phyloP scores from a whole-genome alignment of 1,284 basidiomycete genomes.

The Irpex sp. region DNA sequence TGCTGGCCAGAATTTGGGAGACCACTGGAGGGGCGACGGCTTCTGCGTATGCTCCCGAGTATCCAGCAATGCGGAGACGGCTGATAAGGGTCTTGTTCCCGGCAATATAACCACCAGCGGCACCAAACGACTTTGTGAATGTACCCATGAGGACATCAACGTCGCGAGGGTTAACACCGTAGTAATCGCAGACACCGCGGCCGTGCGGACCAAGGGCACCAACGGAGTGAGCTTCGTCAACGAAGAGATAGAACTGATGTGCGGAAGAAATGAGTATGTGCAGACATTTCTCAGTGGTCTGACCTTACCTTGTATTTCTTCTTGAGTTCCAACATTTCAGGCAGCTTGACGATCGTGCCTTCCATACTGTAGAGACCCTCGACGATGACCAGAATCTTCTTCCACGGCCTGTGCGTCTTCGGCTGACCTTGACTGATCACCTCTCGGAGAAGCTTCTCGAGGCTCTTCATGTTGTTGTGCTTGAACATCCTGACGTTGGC shows the following conservation, averaged over 20 bases:
- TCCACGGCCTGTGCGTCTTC: conserved; percentile 96
- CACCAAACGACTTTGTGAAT: conserved; percentile 98
- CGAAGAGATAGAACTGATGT: conserved; percentile 85
- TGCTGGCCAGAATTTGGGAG: conserved; percentile 87
- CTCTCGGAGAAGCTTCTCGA: conserved; percentile 84
- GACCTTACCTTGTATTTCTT: conserved; percentile 85
- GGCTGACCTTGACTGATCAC: conserved; percentile 97
- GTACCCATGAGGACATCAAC: conserved; percentile 98
- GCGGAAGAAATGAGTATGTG: not conserved
- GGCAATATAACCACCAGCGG: conserved; percentile 93
- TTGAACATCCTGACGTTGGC: conserved; percentile 93
- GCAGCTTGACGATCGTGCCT: conserved; percentile 87
- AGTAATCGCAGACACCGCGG: conserved; percentile 95
- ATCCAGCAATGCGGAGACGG: conserved; percentile 76
- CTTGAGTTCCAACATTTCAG: conserved; percentile 83
- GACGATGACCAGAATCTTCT: conserved; percentile 94
- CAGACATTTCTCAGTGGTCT: too few species aligned
- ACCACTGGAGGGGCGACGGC: conserved; percentile 88
- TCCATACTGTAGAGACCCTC: conserved; percentile 99
- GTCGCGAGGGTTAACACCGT: conserved; percentile 74
- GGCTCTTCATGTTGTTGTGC: conserved; percentile 88
- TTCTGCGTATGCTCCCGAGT: conserved; percentile 88
- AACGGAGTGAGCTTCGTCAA: conserved; percentile 98
- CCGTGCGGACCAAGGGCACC: conserved; percentile 93
- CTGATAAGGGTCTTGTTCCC: conserved; percentile 80